Percentiles rank a stretch among this genome's conserved stretches.
phyloP scores from a whole-genome alignment of 768 basidiomycete genomes.

The Pulveroboletus sp. region DNA sequence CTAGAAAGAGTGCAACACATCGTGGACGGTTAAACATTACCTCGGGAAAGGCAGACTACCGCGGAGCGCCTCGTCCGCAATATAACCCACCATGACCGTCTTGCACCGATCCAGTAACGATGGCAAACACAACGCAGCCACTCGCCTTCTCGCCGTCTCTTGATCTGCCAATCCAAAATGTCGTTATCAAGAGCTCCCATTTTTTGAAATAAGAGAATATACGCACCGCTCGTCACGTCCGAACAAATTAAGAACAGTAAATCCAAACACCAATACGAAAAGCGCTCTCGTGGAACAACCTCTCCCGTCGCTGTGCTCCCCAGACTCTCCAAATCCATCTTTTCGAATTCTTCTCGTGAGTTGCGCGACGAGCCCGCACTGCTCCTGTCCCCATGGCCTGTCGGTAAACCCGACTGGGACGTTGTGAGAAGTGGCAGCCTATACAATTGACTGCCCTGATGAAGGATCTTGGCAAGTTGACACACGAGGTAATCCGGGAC shows the following conservation, averaged over 20 bases:
- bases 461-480: slow-evolving; percentile 65
- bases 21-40: slow-evolving; percentile 33
- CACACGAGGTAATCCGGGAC: slow-evolving; percentile 69
- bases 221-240: slow-evolving; percentile 52
- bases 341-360: slow-evolving; percentile 31
- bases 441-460: slow-evolving; percentile 66
- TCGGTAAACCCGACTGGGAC: slow-evolving; percentile 9
- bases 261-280: slow-evolving; percentile 92
- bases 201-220: too few species aligned
- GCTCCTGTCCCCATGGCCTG: slow-evolving; percentile 1
- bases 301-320: slow-evolving; percentile 60
- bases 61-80: slow-evolving; percentile 82
- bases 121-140: slow-evolving; percentile 71
- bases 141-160: slow-evolving; percentile 52
- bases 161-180: slow-evolving; percentile 43
- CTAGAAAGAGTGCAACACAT: too few species aligned
- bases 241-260: slow-evolving; percentile 79
- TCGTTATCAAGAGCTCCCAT: neutral
- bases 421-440: slow-evolving; percentile 20
- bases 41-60: slow-evolving; percentile 86
- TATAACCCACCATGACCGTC: slow-evolving; percentile 59
- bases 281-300: slow-evolving; percentile 70
- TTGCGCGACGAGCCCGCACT: slow-evolving; percentile 6
- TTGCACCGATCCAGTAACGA: slow-evolving; percentile 75
- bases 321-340: slow-evolving; percentile 35